These are phyloP conservation scores for Epichloe sibirici DNA, from an alignment of 2,329 filamentous ascomycete species.

Conservation along the genomic window DNA sequence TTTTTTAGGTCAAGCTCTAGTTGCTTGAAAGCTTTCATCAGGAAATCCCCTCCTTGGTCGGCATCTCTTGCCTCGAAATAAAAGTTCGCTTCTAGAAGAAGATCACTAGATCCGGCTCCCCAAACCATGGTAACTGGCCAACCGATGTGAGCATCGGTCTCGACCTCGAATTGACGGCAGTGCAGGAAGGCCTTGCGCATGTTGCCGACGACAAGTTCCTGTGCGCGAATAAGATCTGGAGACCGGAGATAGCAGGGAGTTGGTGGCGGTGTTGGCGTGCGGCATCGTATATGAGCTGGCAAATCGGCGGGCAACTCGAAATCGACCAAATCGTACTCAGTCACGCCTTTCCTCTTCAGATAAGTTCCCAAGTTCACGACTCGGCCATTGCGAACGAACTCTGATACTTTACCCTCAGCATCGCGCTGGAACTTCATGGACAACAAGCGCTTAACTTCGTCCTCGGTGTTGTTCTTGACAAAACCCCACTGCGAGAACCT, in stretches of 20 bases:
- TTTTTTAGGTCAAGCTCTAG: constrained; percentile 30
- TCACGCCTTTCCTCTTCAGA: constrained; percentile 39
- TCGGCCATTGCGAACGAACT: constrained; percentile 39
- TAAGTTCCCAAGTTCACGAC: constrained; percentile 40
- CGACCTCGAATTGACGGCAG: constrained; percentile 29
- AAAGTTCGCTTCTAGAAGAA: constrained; percentile 31
- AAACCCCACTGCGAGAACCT: constrained; percentile 43
- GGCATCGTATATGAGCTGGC: constrained; percentile 30
- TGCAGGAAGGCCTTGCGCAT: constrained; percentile 32
- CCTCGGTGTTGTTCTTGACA: constrained; percentile 42
- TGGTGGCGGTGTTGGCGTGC: constrained; percentile 32
- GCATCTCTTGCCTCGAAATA: constrained; percentile 28
- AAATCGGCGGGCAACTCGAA: constrained; percentile 30
- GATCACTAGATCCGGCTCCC: constrained; percentile 31
- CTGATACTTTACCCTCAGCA: constrained; percentile 39
- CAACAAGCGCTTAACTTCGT: constrained; percentile 37
- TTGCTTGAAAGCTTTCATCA: constrained; percentile 31
- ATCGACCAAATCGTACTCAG: constrained; percentile 38
- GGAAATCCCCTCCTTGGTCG: constrained; percentile 26
- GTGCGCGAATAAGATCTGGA: constrained; percentile 30
- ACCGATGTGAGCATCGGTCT: constrained; percentile 24
- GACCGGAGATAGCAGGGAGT: constrained; percentile 29
- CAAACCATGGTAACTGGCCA: constrained; percentile 31
- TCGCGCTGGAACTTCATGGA: constrained; percentile 41
- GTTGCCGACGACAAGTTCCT: constrained; percentile 31